These are phyloP conservation scores for Polyporus arcularius DNA, from an alignment of 768 basidiomycete species.

Conservation along the genomic window DNA sequence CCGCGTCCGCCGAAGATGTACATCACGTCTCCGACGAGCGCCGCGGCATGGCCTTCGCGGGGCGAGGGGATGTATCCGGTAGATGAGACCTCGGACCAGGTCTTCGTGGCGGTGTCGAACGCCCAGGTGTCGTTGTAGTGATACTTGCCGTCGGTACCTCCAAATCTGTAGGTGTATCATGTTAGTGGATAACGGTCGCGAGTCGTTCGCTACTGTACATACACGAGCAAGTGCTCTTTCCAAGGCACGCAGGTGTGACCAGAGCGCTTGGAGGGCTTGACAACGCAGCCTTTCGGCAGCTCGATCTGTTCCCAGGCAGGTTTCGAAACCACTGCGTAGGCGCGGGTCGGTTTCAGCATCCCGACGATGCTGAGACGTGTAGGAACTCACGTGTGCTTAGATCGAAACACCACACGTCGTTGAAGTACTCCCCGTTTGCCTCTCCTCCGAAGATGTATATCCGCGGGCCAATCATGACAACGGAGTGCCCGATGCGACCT, in stretches of 20 bases:
- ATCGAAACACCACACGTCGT: constrained; percentile 94
- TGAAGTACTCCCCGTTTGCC: constrained; percentile 85
- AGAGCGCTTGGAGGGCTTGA: constrained; percentile 70
- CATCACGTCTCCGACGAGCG: constrained; percentile 91
- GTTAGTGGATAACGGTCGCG: background rate
- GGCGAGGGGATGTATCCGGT: constrained; percentile 93
- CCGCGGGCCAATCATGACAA: constrained; percentile 81
- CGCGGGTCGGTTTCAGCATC: background rate
- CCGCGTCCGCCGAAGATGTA: constrained; percentile 96
- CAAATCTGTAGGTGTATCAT: constrained; percentile 57
- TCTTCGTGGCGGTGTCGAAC: constrained; percentile 73
- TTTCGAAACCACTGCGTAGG: constrained; percentile 63
- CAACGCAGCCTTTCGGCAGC: constrained; percentile 48
- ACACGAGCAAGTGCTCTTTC: constrained; percentile 47
- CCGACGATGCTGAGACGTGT: background rate
- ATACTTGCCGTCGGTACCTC: constrained; percentile 97
- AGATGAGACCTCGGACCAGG: constrained; percentile 87
- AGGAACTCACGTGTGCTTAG: constrained; percentile 76
- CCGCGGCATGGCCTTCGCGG: constrained; percentile 92
- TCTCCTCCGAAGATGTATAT: constrained; percentile 96
- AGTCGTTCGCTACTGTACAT: background rate
- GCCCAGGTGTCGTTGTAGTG: constrained; percentile 99
- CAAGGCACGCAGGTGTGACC: constrained; percentile 85
- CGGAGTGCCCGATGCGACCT: constrained; percentile 92
- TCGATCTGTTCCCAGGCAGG: constrained; percentile 80